Base-by-base conservation (phyloP, 805 yeast species). In the Debaryomyces maramus region DNA sequence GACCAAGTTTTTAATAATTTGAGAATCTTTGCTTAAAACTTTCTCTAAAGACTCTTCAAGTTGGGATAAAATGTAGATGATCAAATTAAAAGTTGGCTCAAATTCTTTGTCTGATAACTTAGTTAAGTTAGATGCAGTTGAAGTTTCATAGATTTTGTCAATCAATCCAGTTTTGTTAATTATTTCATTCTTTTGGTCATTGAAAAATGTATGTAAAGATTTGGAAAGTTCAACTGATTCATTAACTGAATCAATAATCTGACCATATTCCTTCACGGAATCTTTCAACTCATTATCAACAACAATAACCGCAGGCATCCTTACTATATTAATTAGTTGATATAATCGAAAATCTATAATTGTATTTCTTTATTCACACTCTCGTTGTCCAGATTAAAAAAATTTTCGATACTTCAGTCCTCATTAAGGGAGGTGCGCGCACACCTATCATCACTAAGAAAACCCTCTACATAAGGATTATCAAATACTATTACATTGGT, bases 1-100 rank as follows among this genome's bases (percentile, higher is more conserved):
- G 10, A 57, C 45, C 46, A 70, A 61, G 33, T 52, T 58, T 30
- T 54, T 40, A 32, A 63, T 45, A 10, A 44, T 30, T 18, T 51
- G 37, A 34, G 60, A 48, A 37, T 61, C 65, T 32, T 46, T 36
- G 33, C 40, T 38, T 40, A 65, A 56, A 14, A 58, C 61, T 11
- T 45, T 42, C 32, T 54, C 60, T 27, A 53, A 46, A 24, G 51
- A 45, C n/a, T 51, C 56, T 39, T 62, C 52, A 28, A 68, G 58
- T 43, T 64, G 58, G 18, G 49, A 48, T 39, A 65, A 54, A 31
- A 70, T 58, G 48, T 67, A 63, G 22, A 62, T 52, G 42, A 66
- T 53, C 50, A 70, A 60, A 49, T 70, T 66, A 56, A 68, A 65
- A n/a, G 73, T 56, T 17, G 74, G 68, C 54, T 70, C 75, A 39